Evolutionary conservation across 371 early-diverging fungal genomes (phyloP), one percentile per base, ranked within the genome.

Genomic region (Blakeslea trispora): DNA sequence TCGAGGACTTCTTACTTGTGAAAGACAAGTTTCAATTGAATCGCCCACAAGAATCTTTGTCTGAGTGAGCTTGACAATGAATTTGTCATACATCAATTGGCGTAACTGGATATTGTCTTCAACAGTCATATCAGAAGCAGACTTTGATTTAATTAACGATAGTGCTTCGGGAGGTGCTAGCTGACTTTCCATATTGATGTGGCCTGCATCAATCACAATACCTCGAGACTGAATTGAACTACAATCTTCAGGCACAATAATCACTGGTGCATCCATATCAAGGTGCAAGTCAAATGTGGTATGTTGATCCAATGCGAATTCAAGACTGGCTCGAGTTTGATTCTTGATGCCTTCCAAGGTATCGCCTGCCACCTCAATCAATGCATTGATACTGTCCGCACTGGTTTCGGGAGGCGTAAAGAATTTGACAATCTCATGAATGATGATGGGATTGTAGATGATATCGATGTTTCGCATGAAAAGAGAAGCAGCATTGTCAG

Each of bases 201-300:
- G 94, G 47, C 99, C 99, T 5, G 93, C 91, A 70, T 99, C 98
- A 22, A 98, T 68, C 0, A 96, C 91, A 9, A 94, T 82, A 9
- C 91, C 86, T 21, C 84, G 75, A 19, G 88, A 78, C 37, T 83
- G 70, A 34, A 69, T 66, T 35, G 84, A 82, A 0, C 86, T 85
- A 59, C 90, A 89, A 61, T 85, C 85, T 68, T 93, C 91, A 0
- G 97, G 98, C 32, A 99, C 74, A n/a, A 98, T 86, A 68, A 99
- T 85, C 39, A 98, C 90, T 1, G 99, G 99, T 5, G 99, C 99
- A 60, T 95, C 94, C 75, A 96, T 86, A 64, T 98, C 95, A n/a
- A 99, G 82, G 39, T 87, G 85, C 15, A 98, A 70, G 69, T 96
- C 94, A 15, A 95, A 58, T 0, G 93, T 91, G 44, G 89, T 92